These are phyloP conservation scores for Fremontodendron californicum DNA, from an alignment of 345 rosid genomes.

Conservation along the genomic window DNA sequence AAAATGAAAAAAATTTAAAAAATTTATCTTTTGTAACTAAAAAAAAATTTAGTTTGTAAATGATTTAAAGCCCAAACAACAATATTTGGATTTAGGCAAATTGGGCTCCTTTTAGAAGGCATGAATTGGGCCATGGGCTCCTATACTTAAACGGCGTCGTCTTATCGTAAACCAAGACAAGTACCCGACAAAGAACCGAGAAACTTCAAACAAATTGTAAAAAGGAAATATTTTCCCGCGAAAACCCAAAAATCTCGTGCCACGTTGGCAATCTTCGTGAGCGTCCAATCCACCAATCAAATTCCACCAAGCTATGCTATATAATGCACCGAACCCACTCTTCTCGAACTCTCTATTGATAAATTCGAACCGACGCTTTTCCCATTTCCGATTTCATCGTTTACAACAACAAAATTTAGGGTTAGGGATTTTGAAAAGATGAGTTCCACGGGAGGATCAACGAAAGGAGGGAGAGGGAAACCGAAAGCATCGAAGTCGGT, in stretches of 20 bases:
- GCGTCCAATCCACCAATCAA: constrained; percentile 23
- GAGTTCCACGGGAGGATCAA: constrained; percentile 50
- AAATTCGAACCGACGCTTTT: not conserved
- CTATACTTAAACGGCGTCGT: not conserved
- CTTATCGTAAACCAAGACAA: not conserved
- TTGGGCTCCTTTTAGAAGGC: not conserved
- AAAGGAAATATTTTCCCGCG: constrained; percentile 33
- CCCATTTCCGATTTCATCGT: not conserved
- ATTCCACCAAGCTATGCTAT: constrained; percentile 13
- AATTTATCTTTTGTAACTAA: too few relatives aligned
- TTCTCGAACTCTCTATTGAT: not conserved
- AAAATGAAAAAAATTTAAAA: too few relatives aligned
- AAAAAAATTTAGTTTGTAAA: too few relatives aligned
- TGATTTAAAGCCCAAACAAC: not conserved
- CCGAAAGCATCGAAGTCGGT: constrained; percentile 62
- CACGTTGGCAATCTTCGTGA: constrained; percentile 48
- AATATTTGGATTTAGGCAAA: not conserved
- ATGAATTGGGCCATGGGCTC: too few relatives aligned
- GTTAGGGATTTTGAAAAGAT: constrained; percentile 27
- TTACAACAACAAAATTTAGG: not conserved
- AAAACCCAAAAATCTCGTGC: constrained; percentile 7
- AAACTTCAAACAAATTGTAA: not conserved
- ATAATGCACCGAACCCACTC: not conserved
- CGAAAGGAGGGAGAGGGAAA: constrained; percentile 71
- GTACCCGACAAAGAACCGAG: not conserved